These are phyloP conservation scores for Candida sphagnicola DNA, from an alignment of 805 yeast species.

Conservation along the genomic window DNA sequence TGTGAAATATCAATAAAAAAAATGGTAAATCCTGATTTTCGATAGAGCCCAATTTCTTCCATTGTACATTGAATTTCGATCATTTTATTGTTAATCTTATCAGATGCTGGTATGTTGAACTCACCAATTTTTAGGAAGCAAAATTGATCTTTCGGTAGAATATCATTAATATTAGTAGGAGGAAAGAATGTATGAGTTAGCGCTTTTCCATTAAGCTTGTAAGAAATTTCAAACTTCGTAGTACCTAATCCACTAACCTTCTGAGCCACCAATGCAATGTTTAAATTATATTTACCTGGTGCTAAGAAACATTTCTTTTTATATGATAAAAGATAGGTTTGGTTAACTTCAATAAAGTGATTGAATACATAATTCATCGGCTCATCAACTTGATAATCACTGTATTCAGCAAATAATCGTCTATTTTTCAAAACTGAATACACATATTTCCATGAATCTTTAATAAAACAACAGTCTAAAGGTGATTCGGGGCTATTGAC, in stretches of 20 bases:
- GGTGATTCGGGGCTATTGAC: constrained; percentile 11
- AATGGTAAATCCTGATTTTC: constrained; percentile 50
- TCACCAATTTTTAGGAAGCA: constrained; percentile 50
- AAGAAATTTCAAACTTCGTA: constrained; percentile 46
- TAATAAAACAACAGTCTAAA: constrained; percentile 28
- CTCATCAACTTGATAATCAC: constrained; percentile 44
- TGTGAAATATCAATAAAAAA: constrained; percentile 42
- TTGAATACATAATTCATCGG: constrained; percentile 42
- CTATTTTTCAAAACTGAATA: constrained; percentile 49
- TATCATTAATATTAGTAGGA: constrained; percentile 53
- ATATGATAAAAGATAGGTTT: constrained; percentile 47
- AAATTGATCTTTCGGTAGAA: constrained; percentile 50
- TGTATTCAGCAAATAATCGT: constrained; percentile 47
- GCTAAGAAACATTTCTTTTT: constrained; percentile 42
- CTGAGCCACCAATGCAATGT: constrained; percentile 50
- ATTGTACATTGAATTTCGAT: constrained; percentile 36
- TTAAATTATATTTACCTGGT: constrained; percentile 47
- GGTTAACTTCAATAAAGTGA: constrained; percentile 45
- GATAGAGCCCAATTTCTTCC: constrained; percentile 54
- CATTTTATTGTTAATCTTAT: constrained; percentile 4
- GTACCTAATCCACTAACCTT: constrained; percentile 57
- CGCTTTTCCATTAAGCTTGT: constrained; percentile 21
- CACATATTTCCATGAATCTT: constrained; percentile 54
- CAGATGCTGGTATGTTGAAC: constrained; percentile 30
- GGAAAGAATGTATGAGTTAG: constrained; percentile 45